Percentiles rank a stretch among this genome's conserved stretches.
Evolutionary conservation across 371 early-diverging fungal genomes (phyloP).

Genomic region (Lichtheimia ornata): DNA sequence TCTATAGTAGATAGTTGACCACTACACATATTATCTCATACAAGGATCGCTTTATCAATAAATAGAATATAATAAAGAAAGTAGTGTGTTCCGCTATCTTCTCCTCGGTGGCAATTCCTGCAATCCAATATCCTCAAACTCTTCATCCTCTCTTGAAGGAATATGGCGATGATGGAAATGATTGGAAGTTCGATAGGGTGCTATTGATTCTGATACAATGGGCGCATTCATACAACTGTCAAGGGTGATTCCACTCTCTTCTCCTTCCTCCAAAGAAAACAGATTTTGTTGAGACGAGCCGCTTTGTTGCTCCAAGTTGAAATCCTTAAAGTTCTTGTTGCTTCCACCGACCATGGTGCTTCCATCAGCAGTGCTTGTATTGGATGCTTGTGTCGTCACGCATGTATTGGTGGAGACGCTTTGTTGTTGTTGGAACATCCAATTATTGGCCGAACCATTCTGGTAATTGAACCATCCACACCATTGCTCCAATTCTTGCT

Average conservation of each 20-base stretch:
- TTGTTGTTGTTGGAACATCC: too few species aligned
- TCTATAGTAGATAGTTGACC: too few species aligned
- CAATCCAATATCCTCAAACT: neutral
- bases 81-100: too few species aligned
- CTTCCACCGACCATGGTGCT: neutral
- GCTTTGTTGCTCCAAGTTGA: neutral
- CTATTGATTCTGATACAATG: constrained; percentile 1
- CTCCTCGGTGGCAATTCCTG: neutral
- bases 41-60: too few species aligned
- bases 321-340: constrained; percentile 1
- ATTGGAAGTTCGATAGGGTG: neutral
- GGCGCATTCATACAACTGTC: constrained; percentile 14
- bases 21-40: too few species aligned
- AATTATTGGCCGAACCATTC: neutral
- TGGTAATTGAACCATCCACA: constrained; percentile 33
- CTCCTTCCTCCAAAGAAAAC: constrained; percentile 2
- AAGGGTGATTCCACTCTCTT: constrained; percentile 13
- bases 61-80: too few species aligned
- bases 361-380: neutral
- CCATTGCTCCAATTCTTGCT: constrained; percentile 50
- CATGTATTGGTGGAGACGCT: too few species aligned
- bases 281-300: constrained; percentile 5
- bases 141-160: neutral
- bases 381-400: neutral
- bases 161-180: neutral